A percentile compares a stretch with the other conserved stretches of the same genome.
phyloP scores from a whole-genome alignment of 2,329 filamentous ascomycete genomes.

The Dactylellina drechsleri region DNA sequence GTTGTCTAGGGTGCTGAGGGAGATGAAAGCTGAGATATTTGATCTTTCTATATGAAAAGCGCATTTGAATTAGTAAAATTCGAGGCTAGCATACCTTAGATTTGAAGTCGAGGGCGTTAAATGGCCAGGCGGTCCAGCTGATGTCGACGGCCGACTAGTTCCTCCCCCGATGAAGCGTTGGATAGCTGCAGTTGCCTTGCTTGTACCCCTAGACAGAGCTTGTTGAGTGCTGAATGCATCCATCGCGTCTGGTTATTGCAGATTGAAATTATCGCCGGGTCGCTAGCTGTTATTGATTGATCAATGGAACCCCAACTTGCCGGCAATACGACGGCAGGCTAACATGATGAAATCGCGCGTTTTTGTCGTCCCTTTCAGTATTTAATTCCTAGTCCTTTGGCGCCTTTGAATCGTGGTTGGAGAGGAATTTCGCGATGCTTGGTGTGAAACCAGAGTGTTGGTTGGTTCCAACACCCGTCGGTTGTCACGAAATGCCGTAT shows the following conservation, averaged over 20 bases:
- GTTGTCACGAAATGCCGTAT: slow-evolving; percentile 13
- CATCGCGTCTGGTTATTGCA: slow-evolving; percentile 19
- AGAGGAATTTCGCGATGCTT: slow-evolving; percentile 16
- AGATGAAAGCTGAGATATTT: slow-evolving; percentile 1
- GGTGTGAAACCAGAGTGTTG: slow-evolving; percentile 8
- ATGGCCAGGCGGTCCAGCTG: slow-evolving; percentile 39
- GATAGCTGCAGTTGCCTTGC: slow-evolving; percentile 48
- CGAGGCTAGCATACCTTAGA: slow-evolving; percentile 27
- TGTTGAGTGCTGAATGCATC: slow-evolving; percentile 41
- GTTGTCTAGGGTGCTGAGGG: neutral
- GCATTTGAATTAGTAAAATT: neutral
- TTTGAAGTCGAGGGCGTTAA: slow-evolving; percentile 44
- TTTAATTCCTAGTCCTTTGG: neutral
- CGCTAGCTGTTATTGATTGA: neutral
- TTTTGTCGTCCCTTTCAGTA: no score
- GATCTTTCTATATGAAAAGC: neutral
- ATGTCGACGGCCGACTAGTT: slow-evolving; percentile 45
- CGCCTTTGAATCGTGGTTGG: neutral
- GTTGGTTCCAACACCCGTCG: slow-evolving; percentile 12
- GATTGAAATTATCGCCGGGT: neutral
- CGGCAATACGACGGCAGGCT: slow-evolving; percentile 18
- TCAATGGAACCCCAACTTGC: slow-evolving; percentile 38
- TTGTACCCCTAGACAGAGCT: slow-evolving; percentile 34
- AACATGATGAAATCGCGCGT: slow-evolving; percentile 41
- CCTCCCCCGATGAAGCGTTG: slow-evolving; percentile 50